Percentiles rank a stretch among this genome's conserved stretches.
Evolutionary conservation across 129 eudicot species (phyloP).

Genomic region (Chrysanthemum lavandulifolium): DNA sequence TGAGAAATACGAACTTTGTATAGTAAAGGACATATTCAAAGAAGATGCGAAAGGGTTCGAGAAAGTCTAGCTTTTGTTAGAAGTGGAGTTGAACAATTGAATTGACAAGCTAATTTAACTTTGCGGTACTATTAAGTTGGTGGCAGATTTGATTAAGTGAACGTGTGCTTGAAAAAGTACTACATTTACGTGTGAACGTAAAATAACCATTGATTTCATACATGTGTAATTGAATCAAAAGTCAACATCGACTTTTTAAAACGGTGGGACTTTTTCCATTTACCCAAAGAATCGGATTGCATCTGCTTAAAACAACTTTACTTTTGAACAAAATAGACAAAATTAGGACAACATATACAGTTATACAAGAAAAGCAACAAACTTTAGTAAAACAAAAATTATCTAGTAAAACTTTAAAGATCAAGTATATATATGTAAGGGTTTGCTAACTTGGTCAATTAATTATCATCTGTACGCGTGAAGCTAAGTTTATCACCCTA

Average conservation of each 20-base stretch:
- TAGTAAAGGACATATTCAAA: conserved; percentile 3
- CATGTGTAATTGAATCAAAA: neutral
- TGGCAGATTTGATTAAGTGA: neutral
- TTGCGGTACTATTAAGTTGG: neutral
- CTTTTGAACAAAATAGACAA: neutral
- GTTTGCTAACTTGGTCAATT: no score
- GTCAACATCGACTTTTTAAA: neutral
- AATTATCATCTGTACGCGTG: no score
- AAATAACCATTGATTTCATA: neutral
- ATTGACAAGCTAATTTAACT: neutral
- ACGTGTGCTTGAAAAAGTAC: neutral
- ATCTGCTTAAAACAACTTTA: no score
- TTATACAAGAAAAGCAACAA: no score
- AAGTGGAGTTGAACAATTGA: neutral
- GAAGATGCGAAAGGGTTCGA: neutral
- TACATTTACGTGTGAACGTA: neutral
- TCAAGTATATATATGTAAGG: no score
- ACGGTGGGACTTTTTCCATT: neutral
- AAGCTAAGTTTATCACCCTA: no score
- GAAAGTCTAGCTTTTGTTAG: conserved; percentile 9
- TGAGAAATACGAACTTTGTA: conserved; percentile 18
- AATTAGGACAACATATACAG: neutral
- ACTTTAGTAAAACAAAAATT: no score
- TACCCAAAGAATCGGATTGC: neutral
- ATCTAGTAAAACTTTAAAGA: no score